Base-by-base conservation (phyloP, 2,329 filamentous ascomycete species). In the Trichoderma sp. region DNA sequence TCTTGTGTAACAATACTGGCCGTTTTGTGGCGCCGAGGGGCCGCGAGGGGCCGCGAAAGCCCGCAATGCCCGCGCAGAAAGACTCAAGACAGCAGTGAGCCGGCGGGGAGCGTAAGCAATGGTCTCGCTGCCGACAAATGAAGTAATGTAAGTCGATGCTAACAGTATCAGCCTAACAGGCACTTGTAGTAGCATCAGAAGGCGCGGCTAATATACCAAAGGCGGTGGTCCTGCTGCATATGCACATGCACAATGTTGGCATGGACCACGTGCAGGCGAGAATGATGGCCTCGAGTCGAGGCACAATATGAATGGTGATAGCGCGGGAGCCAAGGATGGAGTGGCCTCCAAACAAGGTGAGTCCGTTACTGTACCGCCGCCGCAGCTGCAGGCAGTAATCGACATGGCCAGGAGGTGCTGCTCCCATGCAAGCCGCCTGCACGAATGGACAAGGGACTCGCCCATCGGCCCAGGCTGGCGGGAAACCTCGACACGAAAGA, bases 81-180 rank as follows among this genome's bases (percentile, higher is more conserved):
- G 59, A 14, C 0, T 16, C 49, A n/a, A 30, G 51, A 26, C 51
- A 43, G 13, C 16, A 54, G 51, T 16, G 21, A 30, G 51, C 51
- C 6, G 51, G 51, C 26, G 51, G 51, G 26, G n/a, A 24, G 61
- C 61, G 61, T 65, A 65, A 65, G 61, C 61, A 65, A 37, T 24
- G 46, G 10, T 24, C 39, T 32, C 26, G 39, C 54, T 55, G 34
- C 61, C 32, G 60, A 65, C 60, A 65, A 65, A 46, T 56, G 55
- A 65, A 46, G 21, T 28, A 30, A 34, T 18, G 34, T n/a, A 18
- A n/a, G 39, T 43, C 32, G 32, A 43, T 8, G 3, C 16, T 43
- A 43, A 18, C n/a, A n/a, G n/a, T n/a, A n/a, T n/a, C n/a, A n/a
- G n/a, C n/a, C n/a, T 43, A 43, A 26, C 26, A n/a, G 26, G 26